Percentiles rank a stretch among this genome's conserved stretches.
Conservation (phyloP, 2,329 filamentous ascomycete genomes). For the Penicillium sp. region DNA sequence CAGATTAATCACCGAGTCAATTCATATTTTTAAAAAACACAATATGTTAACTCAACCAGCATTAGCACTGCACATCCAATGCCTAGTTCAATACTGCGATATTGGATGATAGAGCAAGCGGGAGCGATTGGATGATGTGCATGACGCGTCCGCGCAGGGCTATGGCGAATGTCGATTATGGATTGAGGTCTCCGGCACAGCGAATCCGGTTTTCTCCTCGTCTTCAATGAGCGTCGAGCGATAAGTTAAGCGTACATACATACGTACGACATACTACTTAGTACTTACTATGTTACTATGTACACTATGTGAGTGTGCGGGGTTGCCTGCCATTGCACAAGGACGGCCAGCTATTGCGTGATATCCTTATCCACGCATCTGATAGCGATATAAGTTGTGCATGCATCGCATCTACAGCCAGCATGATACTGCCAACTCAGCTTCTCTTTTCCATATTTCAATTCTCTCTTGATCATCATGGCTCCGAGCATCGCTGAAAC, state of each 20-base stretch:
- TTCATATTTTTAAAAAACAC: background rate
- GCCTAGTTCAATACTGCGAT: too few species aligned
- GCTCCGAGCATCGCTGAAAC: conserved; percentile 19
- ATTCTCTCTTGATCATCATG: background rate
- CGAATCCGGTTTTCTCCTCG: too few species aligned
- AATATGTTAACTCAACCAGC: background rate
- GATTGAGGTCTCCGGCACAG: too few species aligned
- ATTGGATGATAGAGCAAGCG: background rate
- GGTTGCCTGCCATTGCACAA: background rate
- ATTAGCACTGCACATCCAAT: background rate
- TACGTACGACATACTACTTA: too few species aligned
- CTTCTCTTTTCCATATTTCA: background rate
- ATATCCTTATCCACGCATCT: too few species aligned
- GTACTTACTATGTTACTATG: too few species aligned
- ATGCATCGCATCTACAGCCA: background rate
- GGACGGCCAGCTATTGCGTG: background rate
- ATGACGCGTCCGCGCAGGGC: background rate
- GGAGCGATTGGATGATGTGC: background rate
- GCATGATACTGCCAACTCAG: background rate
- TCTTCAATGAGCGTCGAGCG: too few species aligned
- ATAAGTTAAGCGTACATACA: too few species aligned
- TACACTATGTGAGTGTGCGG: background rate
- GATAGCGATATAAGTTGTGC: background rate
- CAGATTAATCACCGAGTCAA: background rate
- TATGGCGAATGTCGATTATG: background rate